These are phyloP conservation scores for Pseudocercospora vitis DNA, from an alignment of 2,329 filamentous ascomycete species.

Conservation along the genomic window DNA sequence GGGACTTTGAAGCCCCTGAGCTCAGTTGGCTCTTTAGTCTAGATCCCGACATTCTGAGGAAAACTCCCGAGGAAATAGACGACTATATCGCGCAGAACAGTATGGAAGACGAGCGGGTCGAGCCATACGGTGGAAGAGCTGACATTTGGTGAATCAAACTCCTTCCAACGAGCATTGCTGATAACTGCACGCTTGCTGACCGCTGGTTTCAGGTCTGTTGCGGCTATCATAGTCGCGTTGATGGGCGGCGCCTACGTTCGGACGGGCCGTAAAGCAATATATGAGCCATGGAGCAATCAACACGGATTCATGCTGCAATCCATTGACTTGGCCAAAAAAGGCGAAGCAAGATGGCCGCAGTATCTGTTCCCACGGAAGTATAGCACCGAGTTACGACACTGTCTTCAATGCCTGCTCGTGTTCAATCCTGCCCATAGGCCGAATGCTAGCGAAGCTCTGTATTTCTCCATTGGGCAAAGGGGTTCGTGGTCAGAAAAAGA, in stretches of 20 bases:
- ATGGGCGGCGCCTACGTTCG: slow-evolving; percentile 15
- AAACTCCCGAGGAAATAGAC: neutral
- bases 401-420: neutral
- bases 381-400: neutral
- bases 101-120: neutral
- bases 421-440: neutral
- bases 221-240: slow-evolving; percentile 18
- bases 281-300: neutral
- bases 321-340: neutral
- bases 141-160: too few relatives aligned
- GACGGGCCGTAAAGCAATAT: neutral
- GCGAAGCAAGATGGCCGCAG: neutral
- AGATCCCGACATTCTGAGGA: neutral
- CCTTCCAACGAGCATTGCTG: too few relatives aligned
- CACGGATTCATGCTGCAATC: neutral
- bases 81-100: neutral
- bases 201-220: too few relatives aligned
- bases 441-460: neutral
- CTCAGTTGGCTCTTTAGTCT: slow-evolving; percentile 10
- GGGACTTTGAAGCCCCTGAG: slow-evolving; percentile 15
- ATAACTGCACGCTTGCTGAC: too few relatives aligned
- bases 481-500: neutral
- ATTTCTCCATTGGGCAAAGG: neutral
- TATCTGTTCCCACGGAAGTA: neutral
- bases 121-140: slow-evolving; percentile 7